Percentiles rank a stretch among this genome's conserved stretches.
These are phyloP conservation scores for Penicillium turbatum DNA, from an alignment of 495 filamentous ascomycete species.

Conservation along the genomic window DNA sequence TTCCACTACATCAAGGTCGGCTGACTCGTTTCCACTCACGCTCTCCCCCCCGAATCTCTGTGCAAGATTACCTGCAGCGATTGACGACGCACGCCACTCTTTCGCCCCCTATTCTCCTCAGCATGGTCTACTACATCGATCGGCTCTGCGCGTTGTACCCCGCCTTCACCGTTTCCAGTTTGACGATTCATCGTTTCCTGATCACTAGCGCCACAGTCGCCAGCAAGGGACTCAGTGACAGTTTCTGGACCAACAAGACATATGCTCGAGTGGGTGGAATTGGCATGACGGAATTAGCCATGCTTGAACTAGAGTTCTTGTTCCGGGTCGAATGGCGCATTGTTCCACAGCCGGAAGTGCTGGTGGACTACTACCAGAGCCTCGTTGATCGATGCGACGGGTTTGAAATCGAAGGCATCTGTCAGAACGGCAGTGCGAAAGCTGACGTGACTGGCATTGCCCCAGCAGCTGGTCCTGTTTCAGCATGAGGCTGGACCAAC, in stretches of 20 bases:
- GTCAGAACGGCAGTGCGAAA: slow-evolving; percentile 5
- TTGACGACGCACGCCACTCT: slow-evolving; percentile 92
- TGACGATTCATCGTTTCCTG: slow-evolving; percentile 95
- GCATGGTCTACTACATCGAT: slow-evolving; percentile 99
- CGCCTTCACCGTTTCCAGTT: slow-evolving; percentile 86
- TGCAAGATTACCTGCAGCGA: slow-evolving; percentile 85
- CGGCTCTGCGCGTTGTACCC: slow-evolving; percentile 87
- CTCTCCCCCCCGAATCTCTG: slow-evolving; percentile 89
- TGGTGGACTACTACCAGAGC: slow-evolving; percentile 89
- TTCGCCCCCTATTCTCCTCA: slow-evolving; percentile 90
- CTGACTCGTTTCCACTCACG: slow-evolving; percentile 94
- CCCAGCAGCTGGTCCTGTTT: slow-evolving; percentile 8
- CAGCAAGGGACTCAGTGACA: slow-evolving; percentile 91
- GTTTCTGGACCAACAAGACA: slow-evolving; percentile 95
- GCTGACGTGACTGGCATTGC: slow-evolving; percentile 7
- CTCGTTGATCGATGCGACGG: slow-evolving; percentile 68
- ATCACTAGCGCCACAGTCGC: slow-evolving; percentile 95
- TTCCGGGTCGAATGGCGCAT: slow-evolving; percentile 92
- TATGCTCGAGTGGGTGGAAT: slow-evolving; percentile 94
- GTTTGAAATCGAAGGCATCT: slow-evolving; percentile 47
- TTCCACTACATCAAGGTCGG: slow-evolving; percentile 76
- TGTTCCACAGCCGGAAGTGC: slow-evolving; percentile 86
- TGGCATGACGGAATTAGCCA: slow-evolving; percentile 76
- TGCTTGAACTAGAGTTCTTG: slow-evolving; percentile 93
- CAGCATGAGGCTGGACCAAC: slow-evolving; percentile 8